Evolutionary conservation across 495 filamentous ascomycete genomes (phyloP).

Genomic region (Trichoderma asperelloides): DNA sequence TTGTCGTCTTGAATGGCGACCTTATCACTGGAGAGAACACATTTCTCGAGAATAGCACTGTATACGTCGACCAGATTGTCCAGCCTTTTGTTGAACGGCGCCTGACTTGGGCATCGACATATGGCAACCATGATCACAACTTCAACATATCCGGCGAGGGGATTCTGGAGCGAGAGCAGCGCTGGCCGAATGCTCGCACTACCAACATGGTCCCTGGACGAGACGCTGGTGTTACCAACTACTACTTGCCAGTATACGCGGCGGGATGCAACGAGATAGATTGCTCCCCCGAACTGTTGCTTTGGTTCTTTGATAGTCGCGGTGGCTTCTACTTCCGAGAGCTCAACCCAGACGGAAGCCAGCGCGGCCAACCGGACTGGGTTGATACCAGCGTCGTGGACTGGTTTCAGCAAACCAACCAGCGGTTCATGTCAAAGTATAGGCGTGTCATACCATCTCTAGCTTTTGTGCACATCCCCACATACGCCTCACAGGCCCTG

Average conservation of each 20-base stretch:
- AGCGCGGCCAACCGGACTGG: conserved; percentile 34
- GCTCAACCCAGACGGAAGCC: conserved; percentile 21
- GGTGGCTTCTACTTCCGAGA: conserved; percentile 51
- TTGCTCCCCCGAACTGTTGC: conserved; percentile 33
- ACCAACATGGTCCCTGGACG: conserved; percentile 30
- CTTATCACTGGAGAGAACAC: conserved; percentile 63
- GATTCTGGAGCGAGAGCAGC: conserved; percentile 47
- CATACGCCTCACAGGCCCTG: conserved; percentile 44
- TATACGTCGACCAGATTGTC: conserved; percentile 55
- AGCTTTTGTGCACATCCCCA: conserved; percentile 67
- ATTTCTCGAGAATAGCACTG: conserved; percentile 44
- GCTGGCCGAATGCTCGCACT: conserved; percentile 47
- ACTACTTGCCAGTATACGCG: conserved; percentile 46
- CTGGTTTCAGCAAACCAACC: conserved; percentile 51
- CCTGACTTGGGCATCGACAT: conserved; percentile 57
- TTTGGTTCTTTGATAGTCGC: conserved; percentile 71
- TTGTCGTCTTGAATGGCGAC: conserved; percentile 68
- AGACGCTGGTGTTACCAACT: conserved; percentile 57
- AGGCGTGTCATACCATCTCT: conserved; percentile 47
- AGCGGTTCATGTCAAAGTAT: conserved; percentile 32
- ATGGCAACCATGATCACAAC: conserved; percentile 66
- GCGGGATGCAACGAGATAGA: conserved; percentile 14
- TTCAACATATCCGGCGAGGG: conserved; percentile 47
- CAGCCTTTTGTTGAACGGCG: conserved; percentile 40
- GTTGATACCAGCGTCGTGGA: conserved; percentile 39